Percentiles rank a stretch among this genome's conserved stretches.
Conservation (phyloP, 1,139 yeast genomes). For the Scheffersomyces parashehatae region DNA sequence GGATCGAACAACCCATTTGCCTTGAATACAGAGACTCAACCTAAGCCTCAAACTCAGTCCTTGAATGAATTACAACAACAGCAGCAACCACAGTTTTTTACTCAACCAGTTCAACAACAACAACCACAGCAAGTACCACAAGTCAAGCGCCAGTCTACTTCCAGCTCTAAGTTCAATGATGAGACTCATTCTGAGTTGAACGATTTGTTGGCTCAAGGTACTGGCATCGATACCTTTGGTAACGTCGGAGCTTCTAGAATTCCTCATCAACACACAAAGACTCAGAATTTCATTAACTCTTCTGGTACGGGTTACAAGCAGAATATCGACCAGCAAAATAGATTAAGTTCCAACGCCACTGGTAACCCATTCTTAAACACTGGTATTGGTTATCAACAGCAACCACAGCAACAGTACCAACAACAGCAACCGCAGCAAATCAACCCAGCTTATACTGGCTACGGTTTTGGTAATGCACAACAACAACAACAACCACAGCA, state of each 20-base stretch:
- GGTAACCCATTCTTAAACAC: conserved; percentile 76
- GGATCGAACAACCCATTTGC: conserved; percentile 95
- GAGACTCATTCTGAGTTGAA: conserved; percentile 69
- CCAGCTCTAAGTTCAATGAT: conserved; percentile 48
- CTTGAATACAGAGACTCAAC: conserved; percentile 28
- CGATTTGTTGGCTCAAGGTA: conserved; percentile 76
- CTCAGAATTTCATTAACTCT: conserved; percentile 79
- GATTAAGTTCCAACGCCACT: conserved; percentile 44
- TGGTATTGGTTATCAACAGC: conserved; percentile 75
- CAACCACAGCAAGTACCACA: conserved; percentile 21
- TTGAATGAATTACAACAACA: conserved; percentile 26
- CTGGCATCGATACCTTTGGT: conserved; percentile 95
- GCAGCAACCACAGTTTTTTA: conserved; percentile 17
- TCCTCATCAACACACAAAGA: conserved; percentile 90
- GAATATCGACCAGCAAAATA: conserved; percentile 36
- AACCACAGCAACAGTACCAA: conserved; percentile 15
- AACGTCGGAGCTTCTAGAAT: conserved; percentile 87
- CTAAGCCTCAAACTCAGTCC: conserved; percentile 17
- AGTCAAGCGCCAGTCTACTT: conserved; percentile 30
- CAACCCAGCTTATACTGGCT: conserved; percentile 72
- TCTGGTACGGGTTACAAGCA: conserved; percentile 82
- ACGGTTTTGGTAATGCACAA: conserved; percentile 82
- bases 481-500: conserved; percentile 23
- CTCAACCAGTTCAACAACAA: conserved; percentile 19
- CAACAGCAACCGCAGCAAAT: conserved; percentile 20